A percentile compares a stretch with the other conserved stretches of the same genome.
phyloP scores from a whole-genome alignment of 176 grass and related monocot species.

The Aegilops longissima region DNA sequence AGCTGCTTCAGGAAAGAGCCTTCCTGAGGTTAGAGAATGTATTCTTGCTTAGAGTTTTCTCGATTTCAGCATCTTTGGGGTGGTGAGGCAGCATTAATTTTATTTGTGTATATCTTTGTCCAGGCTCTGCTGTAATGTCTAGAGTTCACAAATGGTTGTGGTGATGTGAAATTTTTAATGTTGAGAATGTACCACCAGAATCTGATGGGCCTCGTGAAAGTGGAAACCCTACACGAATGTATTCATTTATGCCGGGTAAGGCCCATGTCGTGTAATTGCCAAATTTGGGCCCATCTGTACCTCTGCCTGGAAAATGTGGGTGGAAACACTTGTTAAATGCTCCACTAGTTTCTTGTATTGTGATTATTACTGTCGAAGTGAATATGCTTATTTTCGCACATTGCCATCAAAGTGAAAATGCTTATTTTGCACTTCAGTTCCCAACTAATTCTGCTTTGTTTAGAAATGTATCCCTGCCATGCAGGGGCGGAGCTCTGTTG shows the following conservation, averaged over 20 bases:
- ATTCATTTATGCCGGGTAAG: slow-evolving; percentile 21
- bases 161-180: slow-evolving; percentile 33
- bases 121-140: slow-evolving; percentile 35
- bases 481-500: no score
- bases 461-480: neutral
- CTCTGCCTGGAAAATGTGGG: neutral
- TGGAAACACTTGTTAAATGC: neutral
- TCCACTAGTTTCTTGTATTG: neutral
- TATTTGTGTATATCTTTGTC: slow-evolving; percentile 45
- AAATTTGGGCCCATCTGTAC: neutral
- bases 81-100: slow-evolving; percentile 18
- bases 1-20: slow-evolving; percentile 3
- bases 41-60: slow-evolving; percentile 30
- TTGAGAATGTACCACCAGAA: neutral
- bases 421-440: neutral
- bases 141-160: slow-evolving; percentile 31
- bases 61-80: neutral
- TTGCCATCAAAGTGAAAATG: slow-evolving; percentile 3
- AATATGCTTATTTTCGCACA: neutral
- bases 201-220: slow-evolving; percentile 16
- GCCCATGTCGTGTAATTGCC: slow-evolving; percentile 13
- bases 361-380: neutral
- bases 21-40: slow-evolving; percentile 23
- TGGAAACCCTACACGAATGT: neutral
- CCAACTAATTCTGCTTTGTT: neutral